These are phyloP conservation scores for Mucor ambiguus DNA, from an alignment of 371 early-diverging fungal species.

Conservation along the genomic window DNA sequence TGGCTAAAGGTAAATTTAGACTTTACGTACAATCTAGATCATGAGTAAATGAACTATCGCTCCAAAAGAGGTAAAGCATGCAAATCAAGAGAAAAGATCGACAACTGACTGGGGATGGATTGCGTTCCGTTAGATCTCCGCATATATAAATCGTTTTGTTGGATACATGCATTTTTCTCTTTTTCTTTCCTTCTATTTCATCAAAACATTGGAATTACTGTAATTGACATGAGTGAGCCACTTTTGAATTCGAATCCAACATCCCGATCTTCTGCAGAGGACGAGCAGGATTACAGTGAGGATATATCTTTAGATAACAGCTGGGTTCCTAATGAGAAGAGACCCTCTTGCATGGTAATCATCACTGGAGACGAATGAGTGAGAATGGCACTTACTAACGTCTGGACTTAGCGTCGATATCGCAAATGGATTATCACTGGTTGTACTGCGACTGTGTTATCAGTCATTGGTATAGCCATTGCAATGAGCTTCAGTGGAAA, in stretches of 20 bases:
- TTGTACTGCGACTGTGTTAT: conserved; percentile 6
- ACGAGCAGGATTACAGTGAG: conserved; percentile 10
- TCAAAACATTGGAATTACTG: background rate
- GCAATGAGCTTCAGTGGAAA: background rate
- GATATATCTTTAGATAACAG: conserved; percentile 13
- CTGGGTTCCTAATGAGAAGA: conserved; percentile 22
- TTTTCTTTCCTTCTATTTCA: background rate
- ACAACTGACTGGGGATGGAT: background rate
- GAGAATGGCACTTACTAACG: background rate
- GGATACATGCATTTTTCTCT: background rate
- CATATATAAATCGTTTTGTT: background rate
- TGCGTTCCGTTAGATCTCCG: background rate
- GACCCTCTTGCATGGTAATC: conserved; percentile 11
- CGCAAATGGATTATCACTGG: conserved; percentile 15
- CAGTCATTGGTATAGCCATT: conserved; percentile 18
- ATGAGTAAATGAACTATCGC: background rate
- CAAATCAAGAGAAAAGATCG: background rate
- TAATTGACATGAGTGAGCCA: conserved; percentile 12
- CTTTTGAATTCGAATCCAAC: conserved; percentile 11
- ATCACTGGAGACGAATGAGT: background rate
- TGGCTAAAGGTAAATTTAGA: background rate
- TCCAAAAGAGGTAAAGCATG: background rate
- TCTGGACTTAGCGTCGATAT: conserved; percentile 9
- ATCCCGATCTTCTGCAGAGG: conserved; percentile 1
- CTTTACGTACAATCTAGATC: background rate